A percentile compares a stretch with the other conserved stretches of the same genome.
phyloP scores from a whole-genome alignment of 2,329 filamentous ascomycete species.

The Scedosporium apiospermum region DNA sequence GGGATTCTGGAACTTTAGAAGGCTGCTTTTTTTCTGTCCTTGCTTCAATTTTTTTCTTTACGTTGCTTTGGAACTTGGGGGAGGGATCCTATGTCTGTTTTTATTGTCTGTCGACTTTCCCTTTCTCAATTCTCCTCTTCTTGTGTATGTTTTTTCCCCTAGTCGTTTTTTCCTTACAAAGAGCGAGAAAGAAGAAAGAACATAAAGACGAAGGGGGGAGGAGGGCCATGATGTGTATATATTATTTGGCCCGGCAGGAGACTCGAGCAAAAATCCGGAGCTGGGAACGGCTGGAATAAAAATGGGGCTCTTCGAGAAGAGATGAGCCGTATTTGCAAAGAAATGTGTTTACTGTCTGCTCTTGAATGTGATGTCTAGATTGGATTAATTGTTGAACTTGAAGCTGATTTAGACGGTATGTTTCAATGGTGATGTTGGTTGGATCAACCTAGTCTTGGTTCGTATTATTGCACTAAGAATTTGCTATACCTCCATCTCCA shows the following conservation, averaged over 20 bases:
- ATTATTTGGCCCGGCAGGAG: not conserved
- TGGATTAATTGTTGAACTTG: too few species aligned
- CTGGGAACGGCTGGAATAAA: not conserved
- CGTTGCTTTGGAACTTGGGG: not conserved
- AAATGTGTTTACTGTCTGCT: too few species aligned
- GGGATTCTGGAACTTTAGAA: too few species aligned
- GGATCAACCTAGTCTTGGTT: too few species aligned
- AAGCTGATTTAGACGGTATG: too few species aligned
- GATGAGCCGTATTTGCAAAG: not conserved
- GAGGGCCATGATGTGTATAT: not conserved
- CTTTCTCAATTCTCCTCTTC: not conserved
- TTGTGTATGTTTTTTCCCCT: not conserved
- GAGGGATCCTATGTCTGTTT: not conserved
- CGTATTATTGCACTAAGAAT: too few species aligned
- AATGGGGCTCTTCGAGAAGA: not conserved
- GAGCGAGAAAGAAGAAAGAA: not conserved
- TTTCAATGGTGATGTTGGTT: too few species aligned
- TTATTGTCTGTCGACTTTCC: not conserved
- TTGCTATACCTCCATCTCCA: too few species aligned
- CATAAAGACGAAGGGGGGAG: not conserved
- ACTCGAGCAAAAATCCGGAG: not conserved
- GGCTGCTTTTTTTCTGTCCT: not conserved
- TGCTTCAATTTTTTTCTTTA: not conserved
- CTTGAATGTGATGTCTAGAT: too few species aligned
- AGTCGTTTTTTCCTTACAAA: not conserved